Evolutionary conservation across 306 rosid genomes (phyloP).

Genomic region (Astragalus glycyphyllos): DNA sequence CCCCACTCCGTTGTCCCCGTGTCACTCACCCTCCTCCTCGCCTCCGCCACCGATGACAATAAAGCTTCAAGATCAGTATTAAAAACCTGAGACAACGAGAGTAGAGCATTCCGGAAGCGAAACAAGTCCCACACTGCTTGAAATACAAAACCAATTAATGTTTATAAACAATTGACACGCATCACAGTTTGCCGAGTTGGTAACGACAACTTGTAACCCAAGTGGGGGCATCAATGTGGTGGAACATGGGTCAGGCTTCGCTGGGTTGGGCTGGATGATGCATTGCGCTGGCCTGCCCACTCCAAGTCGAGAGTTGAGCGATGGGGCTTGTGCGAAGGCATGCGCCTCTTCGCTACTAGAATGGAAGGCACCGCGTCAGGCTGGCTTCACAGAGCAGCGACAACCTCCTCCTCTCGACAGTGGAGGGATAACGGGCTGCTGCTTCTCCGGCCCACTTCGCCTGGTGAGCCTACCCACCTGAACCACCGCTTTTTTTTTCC

Average conservation of each 20-base stretch:
- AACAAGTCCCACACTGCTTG: neutral
- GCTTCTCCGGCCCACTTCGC: neutral
- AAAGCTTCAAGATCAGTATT: too few species aligned
- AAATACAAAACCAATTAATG: neutral
- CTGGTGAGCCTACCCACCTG: neutral
- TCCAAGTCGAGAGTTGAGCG: neutral
- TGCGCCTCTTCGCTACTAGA: neutral
- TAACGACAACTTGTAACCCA: neutral
- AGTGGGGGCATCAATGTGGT: neutral
- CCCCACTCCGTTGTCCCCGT: too few species aligned
- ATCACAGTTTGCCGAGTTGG: neutral
- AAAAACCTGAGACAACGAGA: too few species aligned
- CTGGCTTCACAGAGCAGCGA: constrained; percentile 19
- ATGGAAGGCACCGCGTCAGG: neutral
- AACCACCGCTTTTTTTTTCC: neutral
- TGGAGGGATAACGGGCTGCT: neutral
- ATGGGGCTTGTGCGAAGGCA: neutral
- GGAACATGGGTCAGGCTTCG: neutral
- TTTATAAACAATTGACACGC: neutral
- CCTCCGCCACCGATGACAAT: too few species aligned
- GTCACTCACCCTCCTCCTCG: too few species aligned
- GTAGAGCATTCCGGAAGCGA: neutral
- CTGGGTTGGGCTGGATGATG: neutral
- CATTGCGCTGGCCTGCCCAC: neutral
- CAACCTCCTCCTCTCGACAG: neutral